Evolutionary conservation across 2,329 filamentous ascomycete species (phyloP), one percentile per base, ranked within the genome.

Genomic region (Monosporascus sp.): DNA sequence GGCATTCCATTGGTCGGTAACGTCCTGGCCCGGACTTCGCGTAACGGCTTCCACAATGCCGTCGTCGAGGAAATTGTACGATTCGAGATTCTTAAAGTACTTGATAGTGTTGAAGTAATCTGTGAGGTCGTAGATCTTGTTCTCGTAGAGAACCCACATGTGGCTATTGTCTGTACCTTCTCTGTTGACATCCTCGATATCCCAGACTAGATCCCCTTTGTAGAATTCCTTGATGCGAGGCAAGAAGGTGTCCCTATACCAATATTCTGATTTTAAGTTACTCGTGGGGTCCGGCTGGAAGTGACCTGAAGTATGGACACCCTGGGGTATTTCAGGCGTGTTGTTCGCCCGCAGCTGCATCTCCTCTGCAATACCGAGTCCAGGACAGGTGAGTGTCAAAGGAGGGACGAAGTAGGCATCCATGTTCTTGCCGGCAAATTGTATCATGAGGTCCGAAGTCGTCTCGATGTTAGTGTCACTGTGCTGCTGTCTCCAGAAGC

Each of bases 361-460:
- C 1, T 75, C 77, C 1, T 82, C 69, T 52, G 81, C 74, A 3
- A 77, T 79, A 18, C 89, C 89, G 3, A 97, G 76, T 14, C 85
- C 84, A 17, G 81, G 82, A 71, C 94, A 99, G 17, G 88, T 85
- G 38, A 85, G 68, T 43, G 79, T 81, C 27, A 97, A 78, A 1
- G 91, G 93, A 14, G 90, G 84, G 2, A 85, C 76, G 64, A 99
- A 96, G 70, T 96, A 96, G n/a, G 80, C 78, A 60, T 94, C 89
- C 60, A 99, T 74, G 61, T 92, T 85, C 60, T 83, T 65, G 35
- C 94, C 94, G 39, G 84, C 89, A 58, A 96, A 85, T 2, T 83
- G 84, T 58, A 83, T 65, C 94, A 99, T 97, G 52, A 76, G 71
- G 1, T 78, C 74, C 4, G 73, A 75, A 1, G 77, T 80, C 0